A percentile compares a stretch with the other conserved stretches of the same genome.
phyloP scores from a whole-genome alignment of 345 rosid genomes.

The Aquilaria malaccensis region DNA sequence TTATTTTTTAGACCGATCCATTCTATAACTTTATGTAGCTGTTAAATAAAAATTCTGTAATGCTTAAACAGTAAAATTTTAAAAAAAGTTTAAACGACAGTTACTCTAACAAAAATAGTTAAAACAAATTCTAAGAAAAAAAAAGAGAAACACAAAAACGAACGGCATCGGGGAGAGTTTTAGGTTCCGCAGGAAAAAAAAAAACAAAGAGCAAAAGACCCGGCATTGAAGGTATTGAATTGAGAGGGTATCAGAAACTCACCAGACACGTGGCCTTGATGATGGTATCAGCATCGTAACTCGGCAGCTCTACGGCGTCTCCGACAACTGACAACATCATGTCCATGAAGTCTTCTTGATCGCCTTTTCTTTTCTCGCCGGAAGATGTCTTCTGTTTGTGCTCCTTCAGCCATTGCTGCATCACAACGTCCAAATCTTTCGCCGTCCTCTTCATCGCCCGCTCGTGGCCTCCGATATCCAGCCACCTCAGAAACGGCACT shows the following conservation, averaged over 20 bases:
- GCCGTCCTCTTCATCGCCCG: constrained; percentile 59
- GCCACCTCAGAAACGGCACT: constrained; percentile 46
- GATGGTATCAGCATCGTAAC: constrained; percentile 30
- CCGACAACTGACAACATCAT: constrained; percentile 29
- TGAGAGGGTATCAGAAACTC: background rate
- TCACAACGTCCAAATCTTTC: constrained; percentile 29
- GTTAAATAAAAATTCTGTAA: too few species aligned
- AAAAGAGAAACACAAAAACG: background rate
- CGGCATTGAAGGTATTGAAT: constrained; percentile 13
- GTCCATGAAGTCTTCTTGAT: constrained; percentile 31
- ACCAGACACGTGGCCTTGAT: constrained; percentile 49
- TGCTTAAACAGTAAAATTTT: too few species aligned
- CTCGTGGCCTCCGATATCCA: constrained; percentile 47
- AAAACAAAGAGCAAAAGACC: constrained; percentile 19
- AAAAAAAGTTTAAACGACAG: too few species aligned
- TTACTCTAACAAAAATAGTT: background rate
- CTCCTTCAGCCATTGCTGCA: constrained; percentile 34
- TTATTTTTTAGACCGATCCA: too few species aligned
- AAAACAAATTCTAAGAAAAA: background rate
- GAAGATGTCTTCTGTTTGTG: constrained; percentile 30
- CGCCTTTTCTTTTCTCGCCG: background rate
- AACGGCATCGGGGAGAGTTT: too few species aligned
- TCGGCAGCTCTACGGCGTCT: constrained; percentile 16
- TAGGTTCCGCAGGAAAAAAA: too few species aligned
- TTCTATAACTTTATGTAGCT: too few species aligned